These are phyloP conservation scores for Fusarium sacchari DNA, from an alignment of 2,329 filamentous ascomycete species.

Conservation along the genomic window DNA sequence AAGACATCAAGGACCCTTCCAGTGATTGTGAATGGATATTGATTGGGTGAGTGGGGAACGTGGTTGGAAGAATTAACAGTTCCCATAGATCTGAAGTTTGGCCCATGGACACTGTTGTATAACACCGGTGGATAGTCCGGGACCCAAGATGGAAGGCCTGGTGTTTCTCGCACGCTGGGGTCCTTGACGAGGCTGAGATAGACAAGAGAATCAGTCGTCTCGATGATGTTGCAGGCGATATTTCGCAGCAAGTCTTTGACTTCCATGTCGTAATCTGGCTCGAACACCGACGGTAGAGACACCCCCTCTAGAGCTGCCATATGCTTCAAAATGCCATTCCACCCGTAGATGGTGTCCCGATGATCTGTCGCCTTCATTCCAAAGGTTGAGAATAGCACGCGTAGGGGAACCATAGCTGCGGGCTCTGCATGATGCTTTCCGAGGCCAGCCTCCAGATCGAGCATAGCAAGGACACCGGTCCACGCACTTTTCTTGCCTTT, in stretches of 20 bases:
- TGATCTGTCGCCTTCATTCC: background rate
- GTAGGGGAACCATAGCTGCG: background rate
- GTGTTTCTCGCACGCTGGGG: background rate
- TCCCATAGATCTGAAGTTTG: background rate
- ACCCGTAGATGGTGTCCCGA: background rate
- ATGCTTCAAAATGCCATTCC: background rate
- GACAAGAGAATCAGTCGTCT: background rate
- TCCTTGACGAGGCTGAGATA: background rate
- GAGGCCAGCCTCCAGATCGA: background rate
- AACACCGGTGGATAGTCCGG: background rate
- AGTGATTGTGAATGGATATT: background rate
- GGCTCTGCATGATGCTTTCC: background rate
- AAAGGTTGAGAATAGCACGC: background rate
- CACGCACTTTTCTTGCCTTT: background rate
- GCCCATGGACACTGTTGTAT: background rate
- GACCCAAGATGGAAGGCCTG: background rate
- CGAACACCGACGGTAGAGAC: background rate
- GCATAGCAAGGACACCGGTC: background rate
- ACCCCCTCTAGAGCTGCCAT: background rate
- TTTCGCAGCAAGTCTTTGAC: background rate
- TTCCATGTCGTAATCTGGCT: background rate
- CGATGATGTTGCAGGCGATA: background rate
- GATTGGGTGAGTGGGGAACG: background rate
- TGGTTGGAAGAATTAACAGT: background rate
- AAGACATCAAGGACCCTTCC: fast-evolving